A percentile compares a stretch with the other conserved stretches of the same genome.
phyloP scores from a whole-genome alignment of 208 protist genomes.

The Blechomonas ayalai region DNA sequence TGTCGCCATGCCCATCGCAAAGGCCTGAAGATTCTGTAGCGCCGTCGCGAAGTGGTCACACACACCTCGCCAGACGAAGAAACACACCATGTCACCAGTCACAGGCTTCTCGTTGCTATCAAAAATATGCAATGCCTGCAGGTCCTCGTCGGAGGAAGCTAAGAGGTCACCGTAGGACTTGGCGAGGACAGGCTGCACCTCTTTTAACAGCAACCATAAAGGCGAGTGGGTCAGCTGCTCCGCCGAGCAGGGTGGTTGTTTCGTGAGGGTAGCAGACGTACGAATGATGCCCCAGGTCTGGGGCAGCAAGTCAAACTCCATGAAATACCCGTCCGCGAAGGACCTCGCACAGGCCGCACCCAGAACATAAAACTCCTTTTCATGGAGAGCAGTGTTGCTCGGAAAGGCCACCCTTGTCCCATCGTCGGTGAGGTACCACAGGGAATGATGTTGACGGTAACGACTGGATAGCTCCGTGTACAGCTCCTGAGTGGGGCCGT shows the following conservation, averaged over 20 bases:
- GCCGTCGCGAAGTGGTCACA: constrained; percentile 18
- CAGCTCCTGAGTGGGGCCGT: constrained; percentile 81
- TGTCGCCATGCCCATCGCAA: constrained; percentile 48
- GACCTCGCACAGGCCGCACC: constrained; percentile 56
- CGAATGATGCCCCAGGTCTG: constrained; percentile 43
- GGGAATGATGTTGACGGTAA: constrained; percentile 15
- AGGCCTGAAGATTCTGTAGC: constrained; percentile 46
- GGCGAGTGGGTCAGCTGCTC: neutral
- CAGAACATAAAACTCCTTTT: constrained; percentile 60
- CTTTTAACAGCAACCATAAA: constrained; percentile 19
- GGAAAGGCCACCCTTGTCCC: constrained; percentile 38
- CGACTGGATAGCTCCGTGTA: constrained; percentile 65
- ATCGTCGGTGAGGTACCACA: constrained; percentile 69
- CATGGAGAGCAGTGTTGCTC: constrained; percentile 23
- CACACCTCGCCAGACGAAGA: constrained; percentile 27
- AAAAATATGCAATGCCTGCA: constrained; percentile 42
- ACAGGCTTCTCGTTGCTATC: constrained; percentile 33
- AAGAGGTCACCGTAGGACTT: constrained; percentile 37
- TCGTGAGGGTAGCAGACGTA: too few species aligned
- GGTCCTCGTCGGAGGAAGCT: constrained; percentile 19
- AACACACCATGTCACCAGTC: constrained; percentile 14
- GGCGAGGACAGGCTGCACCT: constrained; percentile 43
- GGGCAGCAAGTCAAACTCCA: constrained; percentile 49
- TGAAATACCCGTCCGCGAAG: constrained; percentile 73
- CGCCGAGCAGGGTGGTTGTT: neutral